These are phyloP conservation scores for Leishmania guyanensis DNA, from an alignment of 208 protist genomes.

Conservation along the genomic window DNA sequence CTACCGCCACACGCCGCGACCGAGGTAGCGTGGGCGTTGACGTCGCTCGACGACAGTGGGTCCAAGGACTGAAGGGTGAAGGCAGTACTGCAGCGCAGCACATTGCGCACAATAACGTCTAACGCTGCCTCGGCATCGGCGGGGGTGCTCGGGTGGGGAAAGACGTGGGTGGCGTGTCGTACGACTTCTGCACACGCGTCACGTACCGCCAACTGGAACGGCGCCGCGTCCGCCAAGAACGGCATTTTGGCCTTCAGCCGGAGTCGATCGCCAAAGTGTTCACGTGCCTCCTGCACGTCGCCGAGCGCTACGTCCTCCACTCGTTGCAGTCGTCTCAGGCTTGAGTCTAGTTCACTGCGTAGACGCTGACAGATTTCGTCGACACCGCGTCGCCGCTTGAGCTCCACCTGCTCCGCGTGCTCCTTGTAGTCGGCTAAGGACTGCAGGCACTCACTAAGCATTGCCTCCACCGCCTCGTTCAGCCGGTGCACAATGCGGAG, in stretches of 20 bases:
- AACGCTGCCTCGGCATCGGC: slow-evolving; percentile 40
- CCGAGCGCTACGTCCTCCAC: slow-evolving; percentile 13
- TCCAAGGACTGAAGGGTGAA: slow-evolving; percentile 28
- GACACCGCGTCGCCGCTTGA: slow-evolving; percentile 10
- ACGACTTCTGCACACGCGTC: slow-evolving; percentile 48
- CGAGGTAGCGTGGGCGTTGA: neutral
- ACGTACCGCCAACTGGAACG: slow-evolving; percentile 52
- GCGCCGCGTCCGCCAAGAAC: slow-evolving; percentile 21
- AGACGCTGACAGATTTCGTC: slow-evolving; percentile 35
- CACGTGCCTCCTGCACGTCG: slow-evolving; percentile 26
- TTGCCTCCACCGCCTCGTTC: slow-evolving; percentile 27
- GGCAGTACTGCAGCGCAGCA: slow-evolving; percentile 20
- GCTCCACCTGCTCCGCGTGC: slow-evolving; percentile 15
- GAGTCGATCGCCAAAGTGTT: slow-evolving; percentile 15
- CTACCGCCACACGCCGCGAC: slow-evolving; percentile 1
- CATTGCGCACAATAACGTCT: slow-evolving; percentile 43
- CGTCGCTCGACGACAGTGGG: slow-evolving; percentile 22
- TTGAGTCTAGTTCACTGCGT: slow-evolving; percentile 28
- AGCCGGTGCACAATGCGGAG: slow-evolving; percentile 31
- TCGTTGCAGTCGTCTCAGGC: slow-evolving; percentile 27
- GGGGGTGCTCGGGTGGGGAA: slow-evolving; percentile 40
- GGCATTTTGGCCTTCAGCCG: slow-evolving; percentile 6
- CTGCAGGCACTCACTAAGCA: slow-evolving; percentile 32
- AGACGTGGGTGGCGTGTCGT: slow-evolving; percentile 34
- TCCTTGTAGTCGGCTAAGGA: slow-evolving; percentile 15